Percentiles rank a stretch among this genome's conserved stretches.
phyloP scores from a whole-genome alignment of 2,329 filamentous ascomycete species.

The Pezicula carpinea region DNA sequence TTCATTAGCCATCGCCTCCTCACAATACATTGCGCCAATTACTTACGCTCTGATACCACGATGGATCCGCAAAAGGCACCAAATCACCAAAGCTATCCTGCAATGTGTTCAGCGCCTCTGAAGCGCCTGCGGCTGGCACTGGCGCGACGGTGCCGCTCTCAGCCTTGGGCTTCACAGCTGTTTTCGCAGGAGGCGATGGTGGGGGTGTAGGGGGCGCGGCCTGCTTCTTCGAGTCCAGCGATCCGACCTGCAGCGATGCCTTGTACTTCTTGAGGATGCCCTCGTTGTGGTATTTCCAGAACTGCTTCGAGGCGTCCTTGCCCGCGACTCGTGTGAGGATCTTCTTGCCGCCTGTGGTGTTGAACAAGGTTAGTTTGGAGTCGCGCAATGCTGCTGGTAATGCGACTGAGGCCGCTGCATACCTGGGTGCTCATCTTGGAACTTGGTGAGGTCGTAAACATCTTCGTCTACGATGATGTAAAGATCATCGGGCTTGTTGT shows the following conservation, averaged over 20 bases:
- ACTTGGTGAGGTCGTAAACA: conserved; percentile 90
- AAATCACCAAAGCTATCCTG: conserved; percentile 75
- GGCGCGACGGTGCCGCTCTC: conserved; percentile 50
- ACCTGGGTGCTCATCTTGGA: conserved; percentile 82
- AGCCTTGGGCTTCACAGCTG: conserved; percentile 51
- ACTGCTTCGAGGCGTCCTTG: conserved; percentile 29
- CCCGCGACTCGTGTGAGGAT: conserved; percentile 28
- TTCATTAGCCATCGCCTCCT: conserved; percentile 1
- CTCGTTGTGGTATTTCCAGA: conserved; percentile 32
- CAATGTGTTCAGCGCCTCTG: conserved; percentile 64
- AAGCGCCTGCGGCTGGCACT: conserved; percentile 34
- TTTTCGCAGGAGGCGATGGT: conserved; percentile 38
- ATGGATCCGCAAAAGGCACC: conserved; percentile 87
- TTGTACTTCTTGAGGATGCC: conserved; percentile 54
- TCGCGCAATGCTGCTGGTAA: not conserved
- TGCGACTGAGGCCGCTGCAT: conserved; percentile 24
- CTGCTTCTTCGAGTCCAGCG: conserved; percentile 79
- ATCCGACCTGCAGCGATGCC: conserved; percentile 84
- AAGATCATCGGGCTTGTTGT: conserved; percentile 81
- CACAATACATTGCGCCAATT: not conserved
- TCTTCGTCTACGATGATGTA: conserved; percentile 93
- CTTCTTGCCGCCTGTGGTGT: conserved; percentile 39
- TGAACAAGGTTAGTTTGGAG: conserved; percentile 30
- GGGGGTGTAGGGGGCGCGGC: conserved; percentile 46
- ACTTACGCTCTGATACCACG: conserved; percentile 90